Percentiles rank a stretch among this genome's conserved stretches.
Conservation (phyloP, 352 stramenopile genomes). For the Phytopythium cucurbitacearum region DNA sequence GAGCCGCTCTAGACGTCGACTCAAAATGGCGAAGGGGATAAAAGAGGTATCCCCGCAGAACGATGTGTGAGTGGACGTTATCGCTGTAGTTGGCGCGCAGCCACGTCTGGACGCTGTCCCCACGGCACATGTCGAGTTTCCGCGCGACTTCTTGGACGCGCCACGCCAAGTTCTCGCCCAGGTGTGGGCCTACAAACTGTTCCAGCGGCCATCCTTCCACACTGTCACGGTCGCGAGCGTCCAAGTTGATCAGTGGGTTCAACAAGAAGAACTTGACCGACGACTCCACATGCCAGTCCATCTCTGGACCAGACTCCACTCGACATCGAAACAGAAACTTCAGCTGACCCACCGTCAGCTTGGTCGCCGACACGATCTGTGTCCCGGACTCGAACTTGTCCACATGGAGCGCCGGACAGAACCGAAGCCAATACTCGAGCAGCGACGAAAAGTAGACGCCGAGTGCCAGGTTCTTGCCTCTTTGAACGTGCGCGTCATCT, state of each 20-base stretch:
- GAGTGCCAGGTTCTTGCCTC: constrained; percentile 34
- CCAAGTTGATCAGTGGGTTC: constrained; percentile 23
- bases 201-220: constrained; percentile 28
- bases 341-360: constrained; percentile 68
- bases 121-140: constrained; percentile 58
- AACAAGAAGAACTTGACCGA: constrained; percentile 82
- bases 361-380: constrained; percentile 55
- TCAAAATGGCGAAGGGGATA: constrained; percentile 45
- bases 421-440: constrained; percentile 65
- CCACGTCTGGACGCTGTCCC: constrained; percentile 51
- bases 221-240: not conserved
- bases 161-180: constrained; percentile 73
- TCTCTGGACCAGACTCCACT: constrained; percentile 3
- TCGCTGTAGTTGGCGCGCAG: constrained; percentile 47
- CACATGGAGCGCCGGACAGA: constrained; percentile 36
- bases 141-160: constrained; percentile 58
- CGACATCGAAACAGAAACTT: constrained; percentile 67
- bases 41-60: constrained; percentile 63
- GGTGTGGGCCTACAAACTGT: constrained; percentile 66
- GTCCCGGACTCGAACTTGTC: constrained; percentile 46
- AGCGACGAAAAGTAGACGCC: constrained; percentile 71
- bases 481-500: no score
- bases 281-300: constrained; percentile 65
- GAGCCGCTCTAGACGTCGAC: constrained; percentile 40
- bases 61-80: constrained; percentile 46